Evolutionary conservation across 345 rosid genomes (phyloP).

Genomic region (Angophora floribunda): DNA sequence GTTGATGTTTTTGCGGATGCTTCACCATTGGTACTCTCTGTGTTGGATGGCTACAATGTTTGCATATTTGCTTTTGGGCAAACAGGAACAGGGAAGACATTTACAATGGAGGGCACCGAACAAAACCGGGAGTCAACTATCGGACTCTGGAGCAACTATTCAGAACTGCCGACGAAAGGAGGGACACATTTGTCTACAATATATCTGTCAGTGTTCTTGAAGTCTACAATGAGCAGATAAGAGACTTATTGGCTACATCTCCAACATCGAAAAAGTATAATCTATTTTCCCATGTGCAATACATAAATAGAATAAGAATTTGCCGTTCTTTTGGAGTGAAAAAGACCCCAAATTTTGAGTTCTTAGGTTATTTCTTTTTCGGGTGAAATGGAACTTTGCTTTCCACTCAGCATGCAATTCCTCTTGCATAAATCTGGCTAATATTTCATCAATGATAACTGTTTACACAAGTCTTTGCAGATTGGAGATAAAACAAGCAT

Average conservation of each 20-base stretch:
- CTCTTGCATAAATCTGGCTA: not conserved
- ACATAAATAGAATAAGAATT: not conserved
- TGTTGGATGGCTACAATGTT: constrained; percentile 93
- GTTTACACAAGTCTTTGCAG: constrained; percentile 9
- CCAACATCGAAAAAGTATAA: constrained; percentile 72
- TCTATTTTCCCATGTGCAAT: not conserved
- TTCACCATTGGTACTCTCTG: constrained; percentile 78
- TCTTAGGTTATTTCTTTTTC: not conserved
- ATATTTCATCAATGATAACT: not conserved
- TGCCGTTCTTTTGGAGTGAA: not conserved
- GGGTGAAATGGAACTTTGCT: not conserved
- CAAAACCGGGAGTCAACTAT: constrained; percentile 91
- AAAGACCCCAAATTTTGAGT: not conserved
- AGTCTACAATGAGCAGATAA: constrained; percentile 95
- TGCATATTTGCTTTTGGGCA: constrained; percentile 98
- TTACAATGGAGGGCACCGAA: constrained; percentile 93
- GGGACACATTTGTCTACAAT: constrained; percentile 51
- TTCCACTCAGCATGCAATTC: not conserved
- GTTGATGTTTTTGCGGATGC: constrained; percentile 94
- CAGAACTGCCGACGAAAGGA: constrained; percentile 66
- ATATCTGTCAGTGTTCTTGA: constrained; percentile 95
- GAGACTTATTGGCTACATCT: constrained; percentile 81
- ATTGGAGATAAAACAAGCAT: constrained; percentile 90
- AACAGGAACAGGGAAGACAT: constrained; percentile 98
- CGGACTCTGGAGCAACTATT: constrained; percentile 83